phyloP scores from a whole-genome alignment of 768 basidiomycete species.

The Tulasnella calospora region DNA sequence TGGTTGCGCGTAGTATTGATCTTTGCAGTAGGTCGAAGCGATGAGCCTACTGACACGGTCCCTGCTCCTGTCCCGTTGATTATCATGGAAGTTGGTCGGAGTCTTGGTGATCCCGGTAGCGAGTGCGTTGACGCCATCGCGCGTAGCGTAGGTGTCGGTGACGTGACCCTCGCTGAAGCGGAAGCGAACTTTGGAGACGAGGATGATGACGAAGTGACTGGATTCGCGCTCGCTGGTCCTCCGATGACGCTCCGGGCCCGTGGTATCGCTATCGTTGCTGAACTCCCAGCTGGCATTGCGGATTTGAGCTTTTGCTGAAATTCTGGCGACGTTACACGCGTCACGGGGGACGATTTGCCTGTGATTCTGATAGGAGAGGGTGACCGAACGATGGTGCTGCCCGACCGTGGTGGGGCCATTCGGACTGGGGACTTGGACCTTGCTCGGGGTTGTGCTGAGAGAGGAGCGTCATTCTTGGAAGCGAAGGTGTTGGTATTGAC shows the following conservation, averaged over 20 bases:
- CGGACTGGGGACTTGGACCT: background rate
- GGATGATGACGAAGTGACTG: background rate
- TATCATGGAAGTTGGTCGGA: background rate
- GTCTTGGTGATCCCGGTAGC: background rate
- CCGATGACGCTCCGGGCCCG: background rate
- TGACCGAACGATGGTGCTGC: background rate
- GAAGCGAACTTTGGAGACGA: background rate
- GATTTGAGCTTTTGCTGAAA: background rate
- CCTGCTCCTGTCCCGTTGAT: background rate
- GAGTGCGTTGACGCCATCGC: background rate
- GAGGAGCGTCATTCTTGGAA: background rate
- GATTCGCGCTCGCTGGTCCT: background rate
- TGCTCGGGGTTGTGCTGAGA: background rate
- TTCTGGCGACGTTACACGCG: constrained; percentile 1
- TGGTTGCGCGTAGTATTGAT: background rate
- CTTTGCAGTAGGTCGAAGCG: background rate
- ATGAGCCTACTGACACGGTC: background rate
- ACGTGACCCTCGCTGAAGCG: background rate
- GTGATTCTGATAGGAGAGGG: background rate
- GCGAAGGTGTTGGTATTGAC: background rate
- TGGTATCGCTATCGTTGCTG: background rate
- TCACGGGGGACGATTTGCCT: background rate
- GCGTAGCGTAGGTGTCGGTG: background rate
- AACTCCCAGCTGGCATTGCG: background rate
- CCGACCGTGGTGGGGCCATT: background rate